phyloP scores from a whole-genome alignment of 2,329 filamentous ascomycete species.

The Fusarium lateritium region DNA sequence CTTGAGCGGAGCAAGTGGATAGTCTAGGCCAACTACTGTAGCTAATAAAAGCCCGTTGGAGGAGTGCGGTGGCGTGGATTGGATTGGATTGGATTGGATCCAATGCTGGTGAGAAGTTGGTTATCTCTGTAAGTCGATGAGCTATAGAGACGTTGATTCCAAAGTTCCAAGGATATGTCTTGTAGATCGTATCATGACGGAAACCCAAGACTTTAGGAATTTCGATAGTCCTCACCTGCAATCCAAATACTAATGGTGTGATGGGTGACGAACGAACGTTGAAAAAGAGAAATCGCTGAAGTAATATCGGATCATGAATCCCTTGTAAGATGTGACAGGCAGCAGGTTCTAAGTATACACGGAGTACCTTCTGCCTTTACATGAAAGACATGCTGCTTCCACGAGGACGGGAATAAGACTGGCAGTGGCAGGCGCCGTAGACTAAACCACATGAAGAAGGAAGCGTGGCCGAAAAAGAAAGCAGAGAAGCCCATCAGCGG shows the following conservation, averaged over 20 bases:
- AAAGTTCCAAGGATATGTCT: constrained; percentile 10
- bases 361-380: background rate
- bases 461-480: constrained; percentile 3
- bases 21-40: constrained; percentile 13
- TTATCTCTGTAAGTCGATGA: constrained; percentile 7
- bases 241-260: background rate
- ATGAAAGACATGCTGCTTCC: background rate
- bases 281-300: constrained; percentile 14
- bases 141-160: constrained; percentile 7
- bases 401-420: constrained; percentile 15
- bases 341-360: background rate
- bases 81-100: background rate
- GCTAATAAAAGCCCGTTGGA: constrained; percentile 8
- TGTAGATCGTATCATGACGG: constrained; percentile 1
- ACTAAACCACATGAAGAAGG: constrained; percentile 12
- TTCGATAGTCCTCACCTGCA: background rate
- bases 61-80: constrained; percentile 24
- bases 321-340: background rate
- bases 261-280: background rate
- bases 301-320: constrained; percentile 36
- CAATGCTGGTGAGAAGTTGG: constrained; percentile 13
- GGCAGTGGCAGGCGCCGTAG: background rate
- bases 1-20: constrained; percentile 32
- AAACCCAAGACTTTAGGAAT: background rate
- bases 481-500: background rate